These are phyloP conservation scores for Exophiala sp. DNA, from an alignment of 2,329 filamentous ascomycete species.

Conservation along the genomic window DNA sequence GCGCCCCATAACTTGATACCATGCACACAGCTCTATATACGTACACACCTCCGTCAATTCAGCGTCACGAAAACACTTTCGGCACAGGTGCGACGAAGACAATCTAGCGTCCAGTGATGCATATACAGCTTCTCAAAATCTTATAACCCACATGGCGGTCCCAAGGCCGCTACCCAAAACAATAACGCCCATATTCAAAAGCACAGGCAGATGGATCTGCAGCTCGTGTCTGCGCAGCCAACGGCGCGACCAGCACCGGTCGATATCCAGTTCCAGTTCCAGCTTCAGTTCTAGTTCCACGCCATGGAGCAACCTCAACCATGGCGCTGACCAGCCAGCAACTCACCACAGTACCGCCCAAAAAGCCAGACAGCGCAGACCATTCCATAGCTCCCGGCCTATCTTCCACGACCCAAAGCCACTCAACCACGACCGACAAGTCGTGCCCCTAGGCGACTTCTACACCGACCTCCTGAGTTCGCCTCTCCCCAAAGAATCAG, in stretches of 20 bases:
- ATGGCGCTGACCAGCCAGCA: not conserved
- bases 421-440: slow-evolving; percentile 31
- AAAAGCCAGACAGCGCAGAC: slow-evolving; percentile 35
- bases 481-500: slow-evolving; percentile 22
- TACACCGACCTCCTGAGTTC: slow-evolving; percentile 40
- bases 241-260: slow-evolving; percentile 22
- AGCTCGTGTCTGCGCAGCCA: slow-evolving; percentile 35
- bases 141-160: slow-evolving; percentile 1
- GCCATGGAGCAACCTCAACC: too few relatives aligned
- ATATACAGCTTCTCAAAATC: not conserved
- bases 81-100: too few relatives aligned
- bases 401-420: slow-evolving; percentile 1
- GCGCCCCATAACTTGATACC: too few relatives aligned
- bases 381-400: slow-evolving; percentile 1
- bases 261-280: not conserved
- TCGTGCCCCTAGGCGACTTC: slow-evolving; percentile 40
- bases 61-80: too few relatives aligned
- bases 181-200: not conserved
- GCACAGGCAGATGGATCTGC: not conserved
- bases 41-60: not conserved
- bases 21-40: too few relatives aligned
- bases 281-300: not conserved
- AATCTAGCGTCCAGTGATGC: not conserved
- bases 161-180: not conserved
- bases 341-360: slow-evolving; percentile 25